Conservation (phyloP, 2,329 filamentous ascomycete species). For the Corinectria fuckeliana region DNA sequence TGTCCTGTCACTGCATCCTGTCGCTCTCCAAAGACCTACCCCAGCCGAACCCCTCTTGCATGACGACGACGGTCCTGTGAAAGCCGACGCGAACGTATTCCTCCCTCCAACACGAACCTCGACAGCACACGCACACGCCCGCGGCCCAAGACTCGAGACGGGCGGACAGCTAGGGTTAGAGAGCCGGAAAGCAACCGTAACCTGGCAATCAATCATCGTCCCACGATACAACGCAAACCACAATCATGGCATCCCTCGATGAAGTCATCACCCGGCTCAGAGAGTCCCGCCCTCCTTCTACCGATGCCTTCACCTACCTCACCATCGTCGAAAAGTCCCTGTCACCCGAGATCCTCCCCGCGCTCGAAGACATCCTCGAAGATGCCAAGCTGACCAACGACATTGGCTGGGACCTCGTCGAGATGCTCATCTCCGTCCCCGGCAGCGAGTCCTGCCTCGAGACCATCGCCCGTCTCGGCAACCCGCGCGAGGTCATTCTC, state of each 20-base stretch:
- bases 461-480: constrained; percentile 77
- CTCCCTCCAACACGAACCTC: background rate
- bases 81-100: background rate
- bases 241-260: constrained; percentile 44
- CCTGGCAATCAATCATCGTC: background rate
- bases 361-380: constrained; percentile 72
- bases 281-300: constrained; percentile 58
- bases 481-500: constrained; percentile 81
- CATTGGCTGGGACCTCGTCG: constrained; percentile 85
- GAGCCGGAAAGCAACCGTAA: background rate
- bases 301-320: constrained; percentile 77
- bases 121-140: background rate
- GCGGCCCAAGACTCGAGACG: background rate
- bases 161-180: background rate
- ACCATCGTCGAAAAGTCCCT: constrained; percentile 79
- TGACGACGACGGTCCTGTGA: background rate
- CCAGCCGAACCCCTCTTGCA: background rate
- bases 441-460: constrained; percentile 74
- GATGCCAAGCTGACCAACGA: constrained; percentile 73
- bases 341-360: constrained; percentile 68
- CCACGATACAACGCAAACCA: background rate
- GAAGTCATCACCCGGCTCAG: constrained; percentile 54
- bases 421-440: constrained; percentile 72
- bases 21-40: background rate
- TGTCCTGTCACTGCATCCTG: background rate